phyloP scores from a whole-genome alignment of 345 rosid genomes.

The Sonneratia alba region DNA sequence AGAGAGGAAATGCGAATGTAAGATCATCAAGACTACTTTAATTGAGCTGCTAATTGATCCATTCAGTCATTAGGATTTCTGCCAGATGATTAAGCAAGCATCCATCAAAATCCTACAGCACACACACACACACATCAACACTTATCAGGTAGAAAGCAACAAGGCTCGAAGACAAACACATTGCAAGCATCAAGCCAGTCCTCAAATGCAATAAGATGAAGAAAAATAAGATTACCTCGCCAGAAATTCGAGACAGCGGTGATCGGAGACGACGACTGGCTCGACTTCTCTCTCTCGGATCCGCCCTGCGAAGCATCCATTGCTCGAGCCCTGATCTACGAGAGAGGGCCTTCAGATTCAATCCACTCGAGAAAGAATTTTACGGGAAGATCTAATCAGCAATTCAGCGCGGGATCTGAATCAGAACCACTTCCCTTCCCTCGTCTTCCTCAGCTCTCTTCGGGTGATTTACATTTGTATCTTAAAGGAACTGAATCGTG shows the following conservation, averaged over 20 bases:
- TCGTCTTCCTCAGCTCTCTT: neutral
- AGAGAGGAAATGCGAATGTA: neutral
- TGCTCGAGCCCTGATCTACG: slow-evolving; percentile 17
- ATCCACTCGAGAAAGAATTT: neutral
- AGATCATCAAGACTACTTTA: neutral
- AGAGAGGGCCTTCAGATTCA: neutral
- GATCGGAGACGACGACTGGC: slow-evolving; percentile 59
- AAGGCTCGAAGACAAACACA: neutral
- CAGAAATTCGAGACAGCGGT: slow-evolving; percentile 75
- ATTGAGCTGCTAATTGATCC: neutral
- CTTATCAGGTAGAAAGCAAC: neutral
- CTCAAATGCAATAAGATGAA: neutral
- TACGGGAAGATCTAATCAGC: neutral
- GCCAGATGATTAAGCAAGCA: neutral
- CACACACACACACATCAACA: neutral
- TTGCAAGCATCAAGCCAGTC: neutral
- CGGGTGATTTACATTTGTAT: neutral
- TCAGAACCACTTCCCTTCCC: neutral
- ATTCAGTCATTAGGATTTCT: neutral
- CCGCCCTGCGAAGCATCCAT: slow-evolving; percentile 75
- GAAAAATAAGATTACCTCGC: slow-evolving; percentile 48
- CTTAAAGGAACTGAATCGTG: neutral
- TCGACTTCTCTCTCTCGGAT: slow-evolving; percentile 61
- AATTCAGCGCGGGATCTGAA: slow-evolving; percentile 12
- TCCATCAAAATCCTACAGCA: neutral